phyloP scores from a whole-genome alignment of 257 asterid species.

The Oldenlandia corymbosa region DNA sequence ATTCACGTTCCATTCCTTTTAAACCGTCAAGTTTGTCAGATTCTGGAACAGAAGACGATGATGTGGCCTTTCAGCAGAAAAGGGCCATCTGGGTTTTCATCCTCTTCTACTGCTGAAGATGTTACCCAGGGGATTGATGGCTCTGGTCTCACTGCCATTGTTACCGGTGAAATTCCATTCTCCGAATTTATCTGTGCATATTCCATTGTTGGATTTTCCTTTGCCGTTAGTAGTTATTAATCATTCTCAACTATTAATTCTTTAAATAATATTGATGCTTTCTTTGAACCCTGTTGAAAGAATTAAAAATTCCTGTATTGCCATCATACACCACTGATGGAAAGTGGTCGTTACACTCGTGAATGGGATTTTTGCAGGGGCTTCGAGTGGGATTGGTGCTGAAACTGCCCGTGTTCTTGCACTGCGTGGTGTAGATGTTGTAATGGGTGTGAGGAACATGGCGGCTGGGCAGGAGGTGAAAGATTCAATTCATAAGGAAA shows the following conservation, averaged over 20 bases:
- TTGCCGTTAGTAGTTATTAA: not conserved
- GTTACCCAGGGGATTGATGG: slow-evolving; percentile 71
- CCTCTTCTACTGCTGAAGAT: slow-evolving; percentile 65
- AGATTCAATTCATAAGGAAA: slow-evolving; percentile 46
- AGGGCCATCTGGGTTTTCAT: slow-evolving; percentile 60
- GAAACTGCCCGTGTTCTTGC: slow-evolving; percentile 92
- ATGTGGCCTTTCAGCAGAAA: slow-evolving; percentile 49
- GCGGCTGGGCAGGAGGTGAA: slow-evolving; percentile 48
- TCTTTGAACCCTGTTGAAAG: too few relatives aligned
- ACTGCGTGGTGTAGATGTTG: slow-evolving; percentile 65
- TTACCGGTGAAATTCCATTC: slow-evolving; percentile 42
- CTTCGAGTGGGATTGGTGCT: slow-evolving; percentile 83
- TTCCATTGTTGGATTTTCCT: not conserved
- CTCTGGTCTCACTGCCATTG: slow-evolving; percentile 82
- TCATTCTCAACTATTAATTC: too few relatives aligned
- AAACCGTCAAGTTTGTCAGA: not conserved
- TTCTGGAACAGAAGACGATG: slow-evolving; percentile 8
- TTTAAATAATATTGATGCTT: too few relatives aligned
- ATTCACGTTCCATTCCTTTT: not conserved
- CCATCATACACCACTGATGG: too few relatives aligned
- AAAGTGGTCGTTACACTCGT: not conserved
- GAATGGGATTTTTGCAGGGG: slow-evolving; percentile 50
- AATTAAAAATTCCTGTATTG: too few relatives aligned
- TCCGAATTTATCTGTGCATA: not conserved
- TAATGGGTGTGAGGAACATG: slow-evolving; percentile 69